These are phyloP conservation scores for Fusarium sp. DNA, from an alignment of 2,329 filamentous ascomycete genomes.

Conservation along the genomic window DNA sequence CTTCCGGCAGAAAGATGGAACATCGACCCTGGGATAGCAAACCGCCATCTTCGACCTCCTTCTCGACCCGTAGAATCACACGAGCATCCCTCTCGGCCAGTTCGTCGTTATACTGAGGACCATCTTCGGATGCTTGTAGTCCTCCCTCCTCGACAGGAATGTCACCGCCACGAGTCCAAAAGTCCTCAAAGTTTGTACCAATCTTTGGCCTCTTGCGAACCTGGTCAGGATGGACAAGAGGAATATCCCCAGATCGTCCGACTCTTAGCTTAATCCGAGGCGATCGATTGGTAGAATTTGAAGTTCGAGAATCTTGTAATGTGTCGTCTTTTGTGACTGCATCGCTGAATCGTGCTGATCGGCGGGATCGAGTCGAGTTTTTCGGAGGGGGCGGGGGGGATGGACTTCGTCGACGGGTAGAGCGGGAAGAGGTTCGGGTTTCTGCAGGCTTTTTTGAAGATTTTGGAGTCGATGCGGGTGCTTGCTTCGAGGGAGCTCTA, in stretches of 20 bases:
- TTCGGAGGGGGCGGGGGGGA: conserved; percentile 55
- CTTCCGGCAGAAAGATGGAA: conserved; percentile 77
- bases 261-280: conserved; percentile 64
- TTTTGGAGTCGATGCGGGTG: conserved; percentile 47
- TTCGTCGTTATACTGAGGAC: conserved; percentile 67
- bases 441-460: conserved; percentile 47
- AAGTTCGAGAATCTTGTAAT: conserved; percentile 24
- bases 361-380: conserved; percentile 57
- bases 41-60: conserved; percentile 79
- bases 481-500: conserved; percentile 41
- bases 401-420: conserved; percentile 54
- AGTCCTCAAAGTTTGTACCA: conserved; percentile 67
- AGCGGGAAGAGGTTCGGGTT: conserved; percentile 48
- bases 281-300: conserved; percentile 47
- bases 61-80: conserved; percentile 75
- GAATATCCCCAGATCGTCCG: conserved; percentile 55
- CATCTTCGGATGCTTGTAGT: conserved; percentile 65
- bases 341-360: conserved; percentile 55
- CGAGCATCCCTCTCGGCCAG: conserved; percentile 75
- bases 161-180: conserved; percentile 61
- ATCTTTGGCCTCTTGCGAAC: conserved; percentile 65
- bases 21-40: conserved; percentile 77
- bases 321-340: conserved; percentile 34
- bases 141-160: conserved; percentile 70
- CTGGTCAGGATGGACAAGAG: conserved; percentile 69